Percentiles rank a stretch among this genome's conserved stretches.
phyloP scores from a whole-genome alignment of 1,139 yeast species.

The Citeromyces siamensis region DNA sequence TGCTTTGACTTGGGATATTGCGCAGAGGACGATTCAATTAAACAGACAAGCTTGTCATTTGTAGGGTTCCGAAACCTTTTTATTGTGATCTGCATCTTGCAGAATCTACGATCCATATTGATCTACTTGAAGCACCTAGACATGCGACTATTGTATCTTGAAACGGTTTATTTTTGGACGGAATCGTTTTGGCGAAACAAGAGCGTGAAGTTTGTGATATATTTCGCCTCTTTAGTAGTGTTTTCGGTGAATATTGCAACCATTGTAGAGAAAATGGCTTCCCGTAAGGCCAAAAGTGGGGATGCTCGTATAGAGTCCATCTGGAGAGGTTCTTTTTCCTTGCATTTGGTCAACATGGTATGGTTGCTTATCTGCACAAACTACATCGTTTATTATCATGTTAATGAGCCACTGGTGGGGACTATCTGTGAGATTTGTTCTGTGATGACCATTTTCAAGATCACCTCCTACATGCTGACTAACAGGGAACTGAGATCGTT shows the following conservation, averaged over 20 bases:
- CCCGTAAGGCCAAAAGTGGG: not conserved
- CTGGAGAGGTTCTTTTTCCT: not conserved
- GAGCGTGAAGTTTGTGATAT: not conserved
- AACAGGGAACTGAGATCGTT: not conserved
- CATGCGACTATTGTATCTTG: not conserved
- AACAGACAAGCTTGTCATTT: not conserved
- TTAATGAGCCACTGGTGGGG: not conserved
- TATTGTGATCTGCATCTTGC: conserved; percentile 1
- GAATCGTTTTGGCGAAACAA: not conserved
- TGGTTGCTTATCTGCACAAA: not conserved
- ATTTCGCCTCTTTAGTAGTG: not conserved
- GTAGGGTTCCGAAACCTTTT: conserved; percentile 1
- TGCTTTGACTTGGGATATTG: conserved; percentile 2
- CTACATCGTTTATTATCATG: conserved; percentile 1
- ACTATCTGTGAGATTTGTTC: not conserved
- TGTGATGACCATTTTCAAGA: not conserved
- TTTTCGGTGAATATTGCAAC: not conserved
- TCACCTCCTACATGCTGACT: not conserved
- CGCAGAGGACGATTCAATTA: not conserved
- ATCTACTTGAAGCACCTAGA: not conserved
- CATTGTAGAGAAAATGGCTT: not conserved
- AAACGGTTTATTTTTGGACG: conserved; percentile 2
- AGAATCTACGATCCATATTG: not conserved
- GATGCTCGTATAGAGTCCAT: not conserved
- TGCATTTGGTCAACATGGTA: not conserved